These are phyloP conservation scores for Peltaster fructicola DNA, from an alignment of 2,329 filamentous ascomycete species.

Conservation along the genomic window DNA sequence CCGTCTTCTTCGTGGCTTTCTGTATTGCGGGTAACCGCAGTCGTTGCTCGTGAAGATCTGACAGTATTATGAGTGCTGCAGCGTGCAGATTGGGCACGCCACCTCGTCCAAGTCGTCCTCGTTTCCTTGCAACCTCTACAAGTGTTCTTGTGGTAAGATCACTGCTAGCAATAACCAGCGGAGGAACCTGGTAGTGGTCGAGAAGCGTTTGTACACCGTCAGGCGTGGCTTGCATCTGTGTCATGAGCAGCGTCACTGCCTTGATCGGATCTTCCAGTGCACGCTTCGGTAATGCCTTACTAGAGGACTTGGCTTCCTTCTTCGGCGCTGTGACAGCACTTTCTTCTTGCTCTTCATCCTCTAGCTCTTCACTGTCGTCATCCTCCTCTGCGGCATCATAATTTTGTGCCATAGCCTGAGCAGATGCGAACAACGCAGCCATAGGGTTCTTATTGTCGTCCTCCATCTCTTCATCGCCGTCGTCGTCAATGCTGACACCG, in stretches of 20 bases:
- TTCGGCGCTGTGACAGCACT: constrained; percentile 6
- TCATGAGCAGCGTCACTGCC: constrained; percentile 68
- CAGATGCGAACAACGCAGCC: constrained; percentile 77
- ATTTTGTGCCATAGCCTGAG: constrained; percentile 56
- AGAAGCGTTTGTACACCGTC: constrained; percentile 64
- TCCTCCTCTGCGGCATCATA: constrained; percentile 43
- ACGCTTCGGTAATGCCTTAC: constrained; percentile 77
- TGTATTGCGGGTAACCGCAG: constrained; percentile 35
- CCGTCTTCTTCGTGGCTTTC: constrained; percentile 15
- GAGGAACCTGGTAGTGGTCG: constrained; percentile 66
- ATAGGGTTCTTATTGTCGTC: constrained; percentile 65
- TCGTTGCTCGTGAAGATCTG: constrained; percentile 89
- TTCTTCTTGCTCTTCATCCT: constrained; percentile 29
- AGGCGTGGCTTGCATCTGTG: constrained; percentile 54
- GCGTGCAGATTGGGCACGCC: constrained; percentile 77
- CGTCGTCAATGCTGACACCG: no score
- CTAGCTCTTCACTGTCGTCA: constrained; percentile 39
- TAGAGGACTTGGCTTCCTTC: constrained; percentile 4
- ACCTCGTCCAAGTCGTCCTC: constrained; percentile 72
- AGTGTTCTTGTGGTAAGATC: constrained; percentile 81
- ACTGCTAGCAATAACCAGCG: constrained; percentile 50
- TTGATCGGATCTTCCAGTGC: constrained; percentile 86
- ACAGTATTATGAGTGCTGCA: constrained; percentile 83
- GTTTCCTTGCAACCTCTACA: constrained; percentile 84
- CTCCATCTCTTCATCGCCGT: constrained; percentile 40